Evolutionary conservation across 352 stramenopile genomes (phyloP).

Genomic region (Thalassiosira exigua): DNA sequence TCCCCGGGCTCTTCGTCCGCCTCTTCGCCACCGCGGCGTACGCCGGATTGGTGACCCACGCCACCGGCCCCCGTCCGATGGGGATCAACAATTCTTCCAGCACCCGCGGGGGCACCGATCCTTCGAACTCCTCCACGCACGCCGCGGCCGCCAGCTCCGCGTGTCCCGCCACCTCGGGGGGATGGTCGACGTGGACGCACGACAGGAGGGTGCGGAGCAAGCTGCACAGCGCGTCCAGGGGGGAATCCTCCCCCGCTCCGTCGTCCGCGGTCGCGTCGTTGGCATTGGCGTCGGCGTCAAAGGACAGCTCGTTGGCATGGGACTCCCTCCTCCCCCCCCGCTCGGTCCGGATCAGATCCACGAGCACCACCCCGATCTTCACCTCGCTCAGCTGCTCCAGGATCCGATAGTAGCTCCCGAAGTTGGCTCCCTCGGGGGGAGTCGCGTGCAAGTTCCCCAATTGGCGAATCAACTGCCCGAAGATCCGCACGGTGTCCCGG

Average conservation of each 20-base stretch:
- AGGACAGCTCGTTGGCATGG: not conserved
- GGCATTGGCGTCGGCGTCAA: not conserved
- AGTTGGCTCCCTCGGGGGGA: slow-evolving; percentile 43
- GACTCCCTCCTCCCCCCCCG: not conserved
- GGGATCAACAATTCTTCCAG: slow-evolving; percentile 77
- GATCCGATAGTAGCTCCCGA: slow-evolving; percentile 67
- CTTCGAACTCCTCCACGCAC: slow-evolving; percentile 80
- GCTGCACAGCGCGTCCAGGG: slow-evolving; percentile 62
- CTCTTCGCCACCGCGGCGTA: slow-evolving; percentile 10
- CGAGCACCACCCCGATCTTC: slow-evolving; percentile 79
- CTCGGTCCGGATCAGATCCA: slow-evolving; percentile 63
- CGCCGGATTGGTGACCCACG: slow-evolving; percentile 59
- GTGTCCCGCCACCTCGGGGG: slow-evolving; percentile 62
- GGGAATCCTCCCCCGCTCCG: slow-evolving; percentile 4
- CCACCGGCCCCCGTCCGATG: slow-evolving; percentile 64
- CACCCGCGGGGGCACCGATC: slow-evolving; percentile 59
- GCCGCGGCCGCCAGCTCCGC: slow-evolving; percentile 55
- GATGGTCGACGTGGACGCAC: slow-evolving; percentile 67
- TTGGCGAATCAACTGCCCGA: slow-evolving; percentile 71
- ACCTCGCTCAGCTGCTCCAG: slow-evolving; percentile 76
- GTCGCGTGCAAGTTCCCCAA: slow-evolving; percentile 60
- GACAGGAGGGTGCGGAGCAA: slow-evolving; percentile 68
- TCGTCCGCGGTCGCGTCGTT: slow-evolving; percentile 22
- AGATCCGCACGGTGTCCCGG: slow-evolving; percentile 71
- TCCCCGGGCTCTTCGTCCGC: slow-evolving; percentile 13